Percentiles rank a stretch among this genome's conserved stretches.
Conservation (phyloP, 352 stramenopile species). For the Pythium vanterpoolii region DNA sequence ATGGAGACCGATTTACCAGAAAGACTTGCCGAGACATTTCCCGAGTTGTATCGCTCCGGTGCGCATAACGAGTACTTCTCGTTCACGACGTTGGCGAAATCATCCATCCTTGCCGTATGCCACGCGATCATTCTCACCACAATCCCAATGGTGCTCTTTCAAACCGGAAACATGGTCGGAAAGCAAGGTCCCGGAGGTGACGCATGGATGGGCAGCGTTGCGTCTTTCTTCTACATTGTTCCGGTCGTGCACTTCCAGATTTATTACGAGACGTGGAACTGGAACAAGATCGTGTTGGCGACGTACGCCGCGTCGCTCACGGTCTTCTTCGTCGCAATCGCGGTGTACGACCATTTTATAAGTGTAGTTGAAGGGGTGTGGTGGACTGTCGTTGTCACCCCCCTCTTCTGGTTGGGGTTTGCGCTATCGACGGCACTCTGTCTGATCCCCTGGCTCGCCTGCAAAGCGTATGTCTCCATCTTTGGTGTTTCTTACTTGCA, state of each 20-base stretch:
- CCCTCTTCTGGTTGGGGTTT: slow-evolving; percentile 67
- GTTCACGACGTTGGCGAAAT: slow-evolving; percentile 36
- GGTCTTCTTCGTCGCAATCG: slow-evolving; percentile 46
- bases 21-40: slow-evolving; percentile 58
- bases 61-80: slow-evolving; percentile 65
- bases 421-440: slow-evolving; percentile 37
- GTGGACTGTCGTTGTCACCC: slow-evolving; percentile 26
- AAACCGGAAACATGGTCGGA: slow-evolving; percentile 49
- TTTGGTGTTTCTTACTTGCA: background rate
- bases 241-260: slow-evolving; percentile 91
- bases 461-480: slow-evolving; percentile 49
- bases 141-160: slow-evolving; percentile 53
- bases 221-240: slow-evolving; percentile 93
- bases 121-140: slow-evolving; percentile 59
- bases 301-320: slow-evolving; percentile 49
- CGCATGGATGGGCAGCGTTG: slow-evolving; percentile 88
- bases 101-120: slow-evolving; percentile 38
- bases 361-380: slow-evolving; percentile 49
- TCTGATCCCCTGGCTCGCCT: slow-evolving; percentile 58
- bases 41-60: slow-evolving; percentile 67
- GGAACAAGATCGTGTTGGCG: slow-evolving; percentile 41
- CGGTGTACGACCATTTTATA: slow-evolving; percentile 52
- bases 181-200: slow-evolving; percentile 41
- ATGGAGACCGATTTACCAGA: slow-evolving; percentile 80
- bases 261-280: slow-evolving; percentile 78